phyloP scores from a whole-genome alignment of 129 eudicot species.

The Mikania micrantha region DNA sequence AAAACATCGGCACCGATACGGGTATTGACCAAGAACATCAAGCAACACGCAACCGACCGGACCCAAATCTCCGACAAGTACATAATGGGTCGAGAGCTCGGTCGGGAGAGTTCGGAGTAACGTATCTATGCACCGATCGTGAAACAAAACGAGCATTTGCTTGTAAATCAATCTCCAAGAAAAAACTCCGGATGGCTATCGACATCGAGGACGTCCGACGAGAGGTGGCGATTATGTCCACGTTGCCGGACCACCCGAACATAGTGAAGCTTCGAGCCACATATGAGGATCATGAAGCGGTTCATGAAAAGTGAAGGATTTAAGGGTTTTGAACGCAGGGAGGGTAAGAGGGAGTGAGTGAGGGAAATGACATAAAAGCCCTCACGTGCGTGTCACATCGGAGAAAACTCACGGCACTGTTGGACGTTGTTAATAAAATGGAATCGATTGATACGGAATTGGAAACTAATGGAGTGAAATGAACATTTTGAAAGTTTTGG shows the following conservation, averaged over 20 bases:
- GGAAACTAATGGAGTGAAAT: no score
- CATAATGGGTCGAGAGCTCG: constrained; percentile 75
- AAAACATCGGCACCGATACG: constrained; percentile 52
- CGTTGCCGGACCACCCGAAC: constrained; percentile 77
- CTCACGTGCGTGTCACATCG: no score
- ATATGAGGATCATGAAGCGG: constrained; percentile 85
- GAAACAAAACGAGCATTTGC: constrained; percentile 68
- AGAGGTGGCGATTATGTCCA: constrained; percentile 90
- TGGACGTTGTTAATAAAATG: no score
- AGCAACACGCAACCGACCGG: constrained; percentile 36
- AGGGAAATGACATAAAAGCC: no score
- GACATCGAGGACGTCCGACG: constrained; percentile 91
- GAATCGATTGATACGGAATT: no score
- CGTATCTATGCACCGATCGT: constrained; percentile 79
- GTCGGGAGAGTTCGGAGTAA: constrained; percentile 88
- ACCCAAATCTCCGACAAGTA: constrained; percentile 71
- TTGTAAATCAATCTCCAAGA: constrained; percentile 81
- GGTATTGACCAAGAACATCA: constrained; percentile 54
- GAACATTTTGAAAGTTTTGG: no score
- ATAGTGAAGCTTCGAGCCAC: constrained; percentile 71
- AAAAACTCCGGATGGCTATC: constrained; percentile 66
- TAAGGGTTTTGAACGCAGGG: no score
- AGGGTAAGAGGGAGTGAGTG: no score
- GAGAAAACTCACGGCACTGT: no score
- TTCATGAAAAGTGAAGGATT: constrained; percentile 94